Conservation (phyloP, 192 early-diverging fungal genomes). For the Linnemannia exigua region DNA sequence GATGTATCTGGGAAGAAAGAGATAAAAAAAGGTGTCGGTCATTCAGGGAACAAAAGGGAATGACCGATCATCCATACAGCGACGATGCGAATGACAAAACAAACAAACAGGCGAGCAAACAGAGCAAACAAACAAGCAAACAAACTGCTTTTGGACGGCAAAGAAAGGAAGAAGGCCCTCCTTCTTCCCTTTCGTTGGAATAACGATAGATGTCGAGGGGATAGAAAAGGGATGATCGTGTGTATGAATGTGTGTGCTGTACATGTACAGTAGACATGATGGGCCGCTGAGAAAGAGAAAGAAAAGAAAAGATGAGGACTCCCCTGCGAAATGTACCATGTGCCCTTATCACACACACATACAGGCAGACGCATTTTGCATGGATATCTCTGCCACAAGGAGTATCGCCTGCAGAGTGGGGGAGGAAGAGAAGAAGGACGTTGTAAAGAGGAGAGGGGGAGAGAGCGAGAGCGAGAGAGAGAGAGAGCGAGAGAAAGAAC, state of each 20-base stretch:
- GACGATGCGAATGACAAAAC: not conserved
- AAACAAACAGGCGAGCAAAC: not conserved
- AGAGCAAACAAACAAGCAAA: not conserved
- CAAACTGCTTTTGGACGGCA: not conserved
- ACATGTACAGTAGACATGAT: too few relatives aligned
- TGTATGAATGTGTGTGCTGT: too few relatives aligned
- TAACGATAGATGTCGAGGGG: too few relatives aligned
- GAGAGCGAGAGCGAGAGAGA: not conserved
- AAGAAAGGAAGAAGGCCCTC: too few relatives aligned
- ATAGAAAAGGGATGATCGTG: too few relatives aligned
- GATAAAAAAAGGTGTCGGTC: not conserved
- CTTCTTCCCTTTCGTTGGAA: too few relatives aligned
- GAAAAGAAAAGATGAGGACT: not conserved
- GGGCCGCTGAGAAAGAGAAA: not conserved
- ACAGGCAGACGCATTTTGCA: too few relatives aligned
- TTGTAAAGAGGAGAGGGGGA: not conserved
- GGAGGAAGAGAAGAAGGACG: not conserved
- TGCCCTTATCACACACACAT: not conserved
- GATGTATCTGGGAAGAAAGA: not conserved
- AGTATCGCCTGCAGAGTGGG: too few relatives aligned
- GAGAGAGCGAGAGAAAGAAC: not conserved
- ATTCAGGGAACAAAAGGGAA: not conserved
- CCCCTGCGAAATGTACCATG: slow-evolving; percentile 1
- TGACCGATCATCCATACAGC: slow-evolving; percentile 2
- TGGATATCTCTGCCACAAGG: too few relatives aligned